These are phyloP conservation scores for Eimeria tenella DNA, from an alignment of 169 alveolate species.

Conservation along the genomic window DNA sequence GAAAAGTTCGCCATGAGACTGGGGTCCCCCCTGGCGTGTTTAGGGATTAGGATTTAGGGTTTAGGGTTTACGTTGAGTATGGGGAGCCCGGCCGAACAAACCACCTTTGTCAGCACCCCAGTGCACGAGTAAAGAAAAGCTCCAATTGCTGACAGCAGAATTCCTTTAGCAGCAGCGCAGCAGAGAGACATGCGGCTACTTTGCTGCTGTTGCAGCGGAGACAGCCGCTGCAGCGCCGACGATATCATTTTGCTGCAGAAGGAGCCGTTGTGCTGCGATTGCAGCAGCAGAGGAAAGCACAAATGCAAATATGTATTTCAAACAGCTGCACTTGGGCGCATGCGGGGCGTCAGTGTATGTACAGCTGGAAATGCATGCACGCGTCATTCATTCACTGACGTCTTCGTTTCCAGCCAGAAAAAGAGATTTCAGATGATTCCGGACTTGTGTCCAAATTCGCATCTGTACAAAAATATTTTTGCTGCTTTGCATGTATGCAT, in stretches of 20 bases:
- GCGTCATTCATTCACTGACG: too few relatives aligned
- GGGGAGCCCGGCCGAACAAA: conserved; percentile 38
- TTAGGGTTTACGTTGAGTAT: conserved; percentile 37
- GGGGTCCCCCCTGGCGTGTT: background rate
- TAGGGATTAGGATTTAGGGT: background rate
- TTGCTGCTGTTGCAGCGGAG: background rate
- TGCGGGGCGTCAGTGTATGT: too few relatives aligned
- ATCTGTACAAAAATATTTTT: too few relatives aligned
- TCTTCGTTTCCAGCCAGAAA: too few relatives aligned
- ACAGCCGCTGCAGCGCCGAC: background rate
- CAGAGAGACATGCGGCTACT: background rate
- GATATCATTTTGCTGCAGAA: background rate
- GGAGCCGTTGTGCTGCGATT: background rate
- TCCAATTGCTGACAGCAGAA: background rate
- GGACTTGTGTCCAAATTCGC: too few relatives aligned
- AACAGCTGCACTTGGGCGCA: too few relatives aligned
- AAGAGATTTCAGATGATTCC: too few relatives aligned
- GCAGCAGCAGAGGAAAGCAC: background rate
- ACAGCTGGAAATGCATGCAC: too few relatives aligned
- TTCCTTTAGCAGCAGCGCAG: conserved; percentile 26
- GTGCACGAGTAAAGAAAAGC: conserved; percentile 44
- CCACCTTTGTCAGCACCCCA: conserved; percentile 44
- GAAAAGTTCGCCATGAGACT: too few relatives aligned
- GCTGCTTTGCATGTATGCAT: too few relatives aligned
- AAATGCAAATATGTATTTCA: too few relatives aligned